Evolutionary conservation across 352 stramenopile genomes (phyloP), one percentile per base, ranked within the genome.

Genomic region (Thraustochytrium striatum): DNA sequence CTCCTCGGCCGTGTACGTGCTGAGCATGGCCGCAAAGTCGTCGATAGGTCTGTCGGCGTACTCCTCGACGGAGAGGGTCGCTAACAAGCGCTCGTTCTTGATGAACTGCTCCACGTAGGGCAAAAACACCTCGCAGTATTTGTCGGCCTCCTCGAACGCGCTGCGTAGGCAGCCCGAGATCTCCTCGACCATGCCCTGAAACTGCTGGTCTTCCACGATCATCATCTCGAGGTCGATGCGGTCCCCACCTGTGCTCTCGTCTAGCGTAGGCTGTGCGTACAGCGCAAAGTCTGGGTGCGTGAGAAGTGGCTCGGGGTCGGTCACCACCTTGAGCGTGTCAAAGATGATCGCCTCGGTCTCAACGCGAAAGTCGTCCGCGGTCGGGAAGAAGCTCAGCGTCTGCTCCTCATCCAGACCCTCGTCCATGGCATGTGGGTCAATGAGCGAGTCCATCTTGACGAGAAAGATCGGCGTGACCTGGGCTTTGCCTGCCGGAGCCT

Each of bases 41-140:
- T 94, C 89, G 25, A 94, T 81, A 0, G 89, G 87, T 0, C 87
- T 88, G 2, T 85, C 83, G 13, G n/a, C 8, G 30, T 90, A 84
- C 65, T 91, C 94, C 0, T 85, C 88, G 7, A 89, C 83, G 47
- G 88, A 85, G 13, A 96, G 82, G 2, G 79, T 78, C 8, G 83
- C 82, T 2, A 91, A 81, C 68, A 94, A 88, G 2, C 82, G 82
- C 69, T 93, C 85, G 73, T 97, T 97, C 43, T 92, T 85, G 0
- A 85, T 82, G 78, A 88, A 96, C 32, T 88, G 90, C 36, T 93
- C 85, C 61, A 90, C 86, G 69, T 89, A 97, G 13, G 92, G 92
- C 0, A 88, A 50, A 72, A 97, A 97, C 0, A 95, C 84, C 55
- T 93, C 86, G 79, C 93, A 86, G 81, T 96, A 96, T n/a, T 93